phyloP scores from a whole-genome alignment of 345 rosid species.

The Conringia planisiliqua region DNA sequence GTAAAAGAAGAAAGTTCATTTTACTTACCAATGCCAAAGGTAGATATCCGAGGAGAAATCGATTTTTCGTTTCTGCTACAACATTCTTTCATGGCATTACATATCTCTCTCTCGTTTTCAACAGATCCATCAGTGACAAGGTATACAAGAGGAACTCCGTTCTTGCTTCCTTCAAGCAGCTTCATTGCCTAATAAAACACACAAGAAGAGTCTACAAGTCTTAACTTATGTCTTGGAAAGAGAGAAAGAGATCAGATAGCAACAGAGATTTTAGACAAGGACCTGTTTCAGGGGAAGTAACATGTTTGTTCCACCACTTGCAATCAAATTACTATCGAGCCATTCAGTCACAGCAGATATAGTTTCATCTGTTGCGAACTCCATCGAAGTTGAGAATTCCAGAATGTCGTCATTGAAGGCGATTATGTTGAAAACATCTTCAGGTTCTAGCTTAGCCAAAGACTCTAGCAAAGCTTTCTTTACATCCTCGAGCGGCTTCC shows the following conservation, averaged over 20 bases:
- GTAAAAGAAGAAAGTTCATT: background rate
- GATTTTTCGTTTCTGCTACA: slow-evolving; percentile 37
- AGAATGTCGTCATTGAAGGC: slow-evolving; percentile 71
- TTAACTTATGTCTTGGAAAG: slow-evolving; percentile 9
- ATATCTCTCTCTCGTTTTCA: slow-evolving; percentile 79
- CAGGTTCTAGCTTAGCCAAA: slow-evolving; percentile 47
- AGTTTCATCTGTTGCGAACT: slow-evolving; percentile 52
- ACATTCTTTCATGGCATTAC: slow-evolving; percentile 50
- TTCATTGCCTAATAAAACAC: slow-evolving; percentile 59
- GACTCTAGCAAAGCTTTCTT: slow-evolving; percentile 59
- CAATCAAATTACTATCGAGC: slow-evolving; percentile 50
- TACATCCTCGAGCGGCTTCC: slow-evolving; percentile 55
- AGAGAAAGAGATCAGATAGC: background rate
- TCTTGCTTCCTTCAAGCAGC: slow-evolving; percentile 51
- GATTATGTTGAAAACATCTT: slow-evolving; percentile 82
- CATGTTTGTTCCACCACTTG: slow-evolving; percentile 73
- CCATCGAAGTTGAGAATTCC: slow-evolving; percentile 65
- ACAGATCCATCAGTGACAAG: slow-evolving; percentile 90
- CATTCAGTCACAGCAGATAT: slow-evolving; percentile 57
- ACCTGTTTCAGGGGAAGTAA: slow-evolving; percentile 70
- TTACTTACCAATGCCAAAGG: slow-evolving; percentile 79
- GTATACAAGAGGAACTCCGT: slow-evolving; percentile 67
- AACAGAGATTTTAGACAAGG: slow-evolving; percentile 26
- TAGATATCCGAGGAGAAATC: slow-evolving; percentile 66
- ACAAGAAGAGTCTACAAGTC: slow-evolving; percentile 1